phyloP scores from a whole-genome alignment of 2,329 filamentous ascomycete species.

The Claviceps africana region DNA sequence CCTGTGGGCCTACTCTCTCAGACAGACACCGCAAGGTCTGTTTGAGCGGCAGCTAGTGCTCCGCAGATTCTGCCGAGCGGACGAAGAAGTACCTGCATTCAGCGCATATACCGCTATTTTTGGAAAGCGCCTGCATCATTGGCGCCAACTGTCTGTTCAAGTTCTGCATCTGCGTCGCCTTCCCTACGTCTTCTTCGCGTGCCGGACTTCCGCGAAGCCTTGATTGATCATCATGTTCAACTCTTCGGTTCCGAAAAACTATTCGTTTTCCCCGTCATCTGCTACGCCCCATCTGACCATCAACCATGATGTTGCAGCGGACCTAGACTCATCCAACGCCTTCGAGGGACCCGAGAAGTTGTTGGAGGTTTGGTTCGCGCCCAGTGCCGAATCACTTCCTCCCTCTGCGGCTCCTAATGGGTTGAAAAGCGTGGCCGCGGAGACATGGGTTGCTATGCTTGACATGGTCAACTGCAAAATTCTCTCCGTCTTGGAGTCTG shows the following conservation, averaged over 20 bases:
- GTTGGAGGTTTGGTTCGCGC: conserved; percentile 94
- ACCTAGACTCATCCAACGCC: conserved; percentile 87
- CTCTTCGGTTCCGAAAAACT: conserved; percentile 65
- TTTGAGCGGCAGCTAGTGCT: conserved; percentile 97
- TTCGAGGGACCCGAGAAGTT: conserved; percentile 98
- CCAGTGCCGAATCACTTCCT: conserved; percentile 60
- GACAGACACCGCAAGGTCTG: conserved; percentile 86
- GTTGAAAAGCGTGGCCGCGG: conserved; percentile 69
- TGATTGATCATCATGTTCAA: conserved; percentile 50
- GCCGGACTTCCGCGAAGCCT: neutral
- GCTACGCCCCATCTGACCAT: conserved; percentile 86
- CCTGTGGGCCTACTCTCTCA: conserved; percentile 96
- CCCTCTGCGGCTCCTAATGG: conserved; percentile 57
- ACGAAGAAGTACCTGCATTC: conserved; percentile 12
- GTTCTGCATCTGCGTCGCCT: neutral
- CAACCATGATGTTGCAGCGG: conserved; percentile 85
- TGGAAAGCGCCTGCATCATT: neutral
- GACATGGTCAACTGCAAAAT: conserved; percentile 98
- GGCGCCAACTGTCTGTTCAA: neutral
- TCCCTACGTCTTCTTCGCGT: neutral
- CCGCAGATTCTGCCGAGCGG: conserved; percentile 47
- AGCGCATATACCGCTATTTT: neutral
- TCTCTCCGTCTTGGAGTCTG: conserved; percentile 81
- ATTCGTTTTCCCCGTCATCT: conserved; percentile 68
- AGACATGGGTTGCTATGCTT: conserved; percentile 91